Evolutionary conservation across 1,284 basidiomycete species (phyloP).

Genomic region (Heterobasidion annosum): DNA sequence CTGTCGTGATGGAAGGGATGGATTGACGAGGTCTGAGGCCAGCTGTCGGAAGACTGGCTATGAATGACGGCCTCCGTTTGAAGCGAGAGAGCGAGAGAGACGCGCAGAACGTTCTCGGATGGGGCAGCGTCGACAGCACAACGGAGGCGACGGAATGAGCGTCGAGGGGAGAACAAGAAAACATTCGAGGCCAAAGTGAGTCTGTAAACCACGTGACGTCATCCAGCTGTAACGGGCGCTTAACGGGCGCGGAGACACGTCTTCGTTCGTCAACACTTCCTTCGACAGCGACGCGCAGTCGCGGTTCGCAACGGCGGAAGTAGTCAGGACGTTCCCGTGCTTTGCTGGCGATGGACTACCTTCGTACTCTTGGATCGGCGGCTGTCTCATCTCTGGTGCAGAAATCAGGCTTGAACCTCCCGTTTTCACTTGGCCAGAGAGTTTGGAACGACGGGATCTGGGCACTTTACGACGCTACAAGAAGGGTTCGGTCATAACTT

Average conservation of each 20-base stretch:
- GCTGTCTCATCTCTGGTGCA: conserved; percentile 82
- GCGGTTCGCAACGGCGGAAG: too few relatives aligned
- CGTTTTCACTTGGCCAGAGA: conserved; percentile 79
- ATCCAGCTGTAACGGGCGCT: not conserved
- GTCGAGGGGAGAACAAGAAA: not conserved
- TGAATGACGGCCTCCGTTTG: too few relatives aligned
- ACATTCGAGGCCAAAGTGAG: not conserved
- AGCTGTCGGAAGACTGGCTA: too few relatives aligned
- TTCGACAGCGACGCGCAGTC: too few relatives aligned
- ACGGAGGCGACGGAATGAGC: too few relatives aligned
- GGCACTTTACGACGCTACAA: conserved; percentile 82
- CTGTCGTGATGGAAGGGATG: too few relatives aligned
- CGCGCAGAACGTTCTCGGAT: too few relatives aligned
- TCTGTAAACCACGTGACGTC: not conserved
- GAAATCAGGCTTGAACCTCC: conserved; percentile 84
- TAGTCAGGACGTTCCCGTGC: too few relatives aligned
- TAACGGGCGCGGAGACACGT: not conserved
- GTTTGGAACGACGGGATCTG: conserved; percentile 72
- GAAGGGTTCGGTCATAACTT: conserved; percentile 45
- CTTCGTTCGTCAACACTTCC: not conserved
- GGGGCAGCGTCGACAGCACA: too few relatives aligned
- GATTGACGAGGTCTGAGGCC: too few relatives aligned
- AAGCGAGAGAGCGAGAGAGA: too few relatives aligned
- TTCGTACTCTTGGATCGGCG: conserved; percentile 78
- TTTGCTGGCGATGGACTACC: conserved; percentile 63